Conservation (phyloP, 129 eudicot genomes). For the Pulicaria dysenterica region DNA sequence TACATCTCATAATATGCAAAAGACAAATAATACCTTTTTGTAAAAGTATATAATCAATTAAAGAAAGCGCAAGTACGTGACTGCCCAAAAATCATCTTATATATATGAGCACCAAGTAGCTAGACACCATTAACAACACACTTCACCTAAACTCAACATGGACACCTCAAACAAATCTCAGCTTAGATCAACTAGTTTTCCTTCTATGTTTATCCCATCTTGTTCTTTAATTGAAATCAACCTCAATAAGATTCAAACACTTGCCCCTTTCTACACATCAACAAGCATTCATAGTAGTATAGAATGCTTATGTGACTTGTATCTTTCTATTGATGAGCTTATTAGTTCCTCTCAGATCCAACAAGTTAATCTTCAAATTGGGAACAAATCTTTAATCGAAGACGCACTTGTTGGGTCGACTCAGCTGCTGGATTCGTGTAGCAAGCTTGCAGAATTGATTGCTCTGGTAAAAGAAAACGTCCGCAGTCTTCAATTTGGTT, state of each 20-base stretch:
- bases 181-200: slow-evolving; percentile 31
- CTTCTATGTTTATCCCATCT: slow-evolving; percentile 19
- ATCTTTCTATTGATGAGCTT: slow-evolving; percentile 24
- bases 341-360: slow-evolving; percentile 14
- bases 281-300: slow-evolving; percentile 13
- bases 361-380: slow-evolving; percentile 23
- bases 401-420: slow-evolving; percentile 22
- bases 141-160: slow-evolving; percentile 17
- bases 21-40: slow-evolving; percentile 23
- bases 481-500: slow-evolving; percentile 50
- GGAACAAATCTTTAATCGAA: slow-evolving; percentile 16
- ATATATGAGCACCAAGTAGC: slow-evolving; percentile 16
- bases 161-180: slow-evolving; percentile 21
- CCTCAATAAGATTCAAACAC: slow-evolving; percentile 17
- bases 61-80: too few species aligned
- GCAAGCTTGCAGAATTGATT: slow-evolving; percentile 35
- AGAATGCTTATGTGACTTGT: slow-evolving; percentile 23
- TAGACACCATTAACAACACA: background rate
- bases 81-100: slow-evolving; percentile 10
- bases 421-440: slow-evolving; percentile 21
- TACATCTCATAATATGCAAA: slow-evolving; percentile 15
- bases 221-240: slow-evolving; percentile 20
- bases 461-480: slow-evolving; percentile 41
- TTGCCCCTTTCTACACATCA: slow-evolving; percentile 7
- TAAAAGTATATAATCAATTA: background rate